Evolutionary conservation across 805 yeast genomes (phyloP).

Genomic region (Maudiozyma serrabonitensis): DNA sequence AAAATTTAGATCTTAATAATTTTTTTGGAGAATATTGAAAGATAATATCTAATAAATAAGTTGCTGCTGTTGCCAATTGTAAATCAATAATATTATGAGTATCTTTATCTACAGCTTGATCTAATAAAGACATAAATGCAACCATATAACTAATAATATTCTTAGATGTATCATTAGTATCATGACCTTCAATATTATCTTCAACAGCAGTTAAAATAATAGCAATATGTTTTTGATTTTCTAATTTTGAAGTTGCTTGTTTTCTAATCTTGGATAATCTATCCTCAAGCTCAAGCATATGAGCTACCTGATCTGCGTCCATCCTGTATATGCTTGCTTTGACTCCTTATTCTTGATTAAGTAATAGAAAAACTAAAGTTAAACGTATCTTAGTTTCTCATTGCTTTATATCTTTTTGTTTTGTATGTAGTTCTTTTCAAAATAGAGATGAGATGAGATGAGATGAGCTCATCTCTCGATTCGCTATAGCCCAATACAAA

Average conservation of each 20-base stretch:
- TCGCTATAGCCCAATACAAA: neutral
- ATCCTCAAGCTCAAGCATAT: conserved; percentile 44
- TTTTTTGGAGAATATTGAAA: conserved; percentile 64
- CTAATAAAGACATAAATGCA: conserved; percentile 71
- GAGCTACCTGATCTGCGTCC: conserved; percentile 27
- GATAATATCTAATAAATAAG: conserved; percentile 73
- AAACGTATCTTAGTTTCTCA: neutral
- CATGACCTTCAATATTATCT: conserved; percentile 65
- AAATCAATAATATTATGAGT: conserved; percentile 45
- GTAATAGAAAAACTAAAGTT: neutral
- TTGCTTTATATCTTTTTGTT: neutral
- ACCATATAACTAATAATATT: conserved; percentile 78
- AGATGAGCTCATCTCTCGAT: conserved; percentile 11
- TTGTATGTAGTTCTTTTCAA: neutral
- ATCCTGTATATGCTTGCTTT: conserved; percentile 6
- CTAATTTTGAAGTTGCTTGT: conserved; percentile 70
- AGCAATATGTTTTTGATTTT: conserved; percentile 80
- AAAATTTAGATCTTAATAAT: conserved; percentile 63
- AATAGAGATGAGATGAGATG: conserved; percentile 21
- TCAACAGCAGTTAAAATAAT: conserved; percentile 81
- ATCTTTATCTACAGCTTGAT: conserved; percentile 49
- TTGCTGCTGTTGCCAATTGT: conserved; percentile 61
- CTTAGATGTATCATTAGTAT: conserved; percentile 34
- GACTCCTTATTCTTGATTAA: neutral
- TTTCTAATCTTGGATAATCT: conserved; percentile 58